phyloP scores from a whole-genome alignment of 2,329 filamentous ascomycete genomes.

The Chlorencoelia australis region DNA sequence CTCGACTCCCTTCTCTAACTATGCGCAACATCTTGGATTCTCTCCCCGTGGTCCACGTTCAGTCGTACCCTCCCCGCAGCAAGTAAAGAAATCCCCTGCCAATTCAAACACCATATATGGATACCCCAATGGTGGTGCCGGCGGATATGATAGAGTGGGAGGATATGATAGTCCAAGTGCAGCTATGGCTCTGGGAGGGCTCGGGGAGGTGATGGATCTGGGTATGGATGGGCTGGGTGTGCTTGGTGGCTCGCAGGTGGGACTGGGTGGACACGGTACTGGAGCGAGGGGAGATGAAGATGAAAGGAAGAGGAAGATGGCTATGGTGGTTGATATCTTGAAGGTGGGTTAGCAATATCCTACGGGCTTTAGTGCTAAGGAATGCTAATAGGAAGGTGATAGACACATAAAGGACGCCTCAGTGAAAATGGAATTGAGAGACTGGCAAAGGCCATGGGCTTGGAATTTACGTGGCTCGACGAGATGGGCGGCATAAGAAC shows the following conservation, averaged over 20 bases:
- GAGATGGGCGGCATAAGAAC: slow-evolving; percentile 37
- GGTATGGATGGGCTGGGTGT: slow-evolving; percentile 26
- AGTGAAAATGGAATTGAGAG: slow-evolving; percentile 68
- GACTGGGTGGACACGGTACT: slow-evolving; percentile 5
- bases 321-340: slow-evolving; percentile 23
- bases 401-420: slow-evolving; percentile 47
- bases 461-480: slow-evolving; percentile 53
- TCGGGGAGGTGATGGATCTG: slow-evolving; percentile 39
- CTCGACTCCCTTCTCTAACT: slow-evolving; percentile 53
- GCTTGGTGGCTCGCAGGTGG: slow-evolving; percentile 12
- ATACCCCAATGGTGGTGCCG: slow-evolving; percentile 14
- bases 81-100: slow-evolving; percentile 48
- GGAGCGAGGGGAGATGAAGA: slow-evolving; percentile 36
- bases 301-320: slow-evolving; percentile 37
- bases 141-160: slow-evolving; percentile 27
- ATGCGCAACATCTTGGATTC: slow-evolving; percentile 41
- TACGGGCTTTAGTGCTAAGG: slow-evolving; percentile 15
- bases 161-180: slow-evolving; percentile 56
- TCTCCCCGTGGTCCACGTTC: slow-evolving; percentile 41
- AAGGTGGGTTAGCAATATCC: slow-evolving; percentile 13
- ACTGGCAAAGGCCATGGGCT: slow-evolving; percentile 55
- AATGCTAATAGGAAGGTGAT: slow-evolving; percentile 12
- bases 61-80: slow-evolving; percentile 48
- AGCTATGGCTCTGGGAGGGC: slow-evolving; percentile 48
- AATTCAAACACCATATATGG: slow-evolving; percentile 37